A percentile compares a stretch with the other conserved stretches of the same genome.
These are phyloP conservation scores for Cyclotella kingstonii DNA, from an alignment of 108 stramenopile genomes.

Conservation along the genomic window DNA sequence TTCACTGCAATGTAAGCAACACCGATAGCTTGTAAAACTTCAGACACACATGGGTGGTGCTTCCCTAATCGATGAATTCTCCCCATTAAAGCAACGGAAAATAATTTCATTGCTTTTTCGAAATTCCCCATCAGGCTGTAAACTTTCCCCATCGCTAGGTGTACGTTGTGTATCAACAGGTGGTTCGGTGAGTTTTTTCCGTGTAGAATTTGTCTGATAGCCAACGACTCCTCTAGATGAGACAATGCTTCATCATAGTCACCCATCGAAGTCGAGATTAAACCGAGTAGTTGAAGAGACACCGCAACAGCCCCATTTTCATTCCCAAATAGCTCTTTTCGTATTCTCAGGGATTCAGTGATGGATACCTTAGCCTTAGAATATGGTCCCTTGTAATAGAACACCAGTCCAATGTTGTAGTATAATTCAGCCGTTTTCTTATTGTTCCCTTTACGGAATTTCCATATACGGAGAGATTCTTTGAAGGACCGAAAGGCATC, in stretches of 20 bases:
- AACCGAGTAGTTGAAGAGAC: slow-evolving; percentile 34
- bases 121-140: slow-evolving; percentile 29
- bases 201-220: slow-evolving; percentile 27
- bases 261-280: slow-evolving; percentile 22
- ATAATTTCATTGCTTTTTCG: slow-evolving; percentile 37
- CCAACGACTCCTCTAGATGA: slow-evolving; percentile 29
- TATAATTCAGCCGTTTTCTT: slow-evolving; percentile 36
- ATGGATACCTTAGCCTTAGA: slow-evolving; percentile 36
- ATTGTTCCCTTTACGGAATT: slow-evolving; percentile 29
- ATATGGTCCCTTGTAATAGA: slow-evolving; percentile 45
- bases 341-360: slow-evolving; percentile 41
- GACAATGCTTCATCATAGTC: slow-evolving; percentile 33
- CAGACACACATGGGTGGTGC: slow-evolving; percentile 30
- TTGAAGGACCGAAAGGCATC: slow-evolving; percentile 53
- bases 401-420: slow-evolving; percentile 45
- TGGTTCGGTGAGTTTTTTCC: slow-evolving; percentile 19
- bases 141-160: slow-evolving; percentile 32
- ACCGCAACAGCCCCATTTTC: slow-evolving; percentile 27
- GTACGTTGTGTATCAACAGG: slow-evolving; percentile 32
- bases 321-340: slow-evolving; percentile 19
- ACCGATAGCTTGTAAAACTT: slow-evolving; percentile 42
- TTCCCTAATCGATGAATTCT: slow-evolving; percentile 27
- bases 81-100: slow-evolving; percentile 25
- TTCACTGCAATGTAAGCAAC: slow-evolving; percentile 19
- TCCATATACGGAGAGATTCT: slow-evolving; percentile 48